Evolutionary conservation across 1,284 basidiomycete genomes (phyloP), one percentile per base, ranked within the genome.

Genomic region (Trichosporon asahii): DNA sequence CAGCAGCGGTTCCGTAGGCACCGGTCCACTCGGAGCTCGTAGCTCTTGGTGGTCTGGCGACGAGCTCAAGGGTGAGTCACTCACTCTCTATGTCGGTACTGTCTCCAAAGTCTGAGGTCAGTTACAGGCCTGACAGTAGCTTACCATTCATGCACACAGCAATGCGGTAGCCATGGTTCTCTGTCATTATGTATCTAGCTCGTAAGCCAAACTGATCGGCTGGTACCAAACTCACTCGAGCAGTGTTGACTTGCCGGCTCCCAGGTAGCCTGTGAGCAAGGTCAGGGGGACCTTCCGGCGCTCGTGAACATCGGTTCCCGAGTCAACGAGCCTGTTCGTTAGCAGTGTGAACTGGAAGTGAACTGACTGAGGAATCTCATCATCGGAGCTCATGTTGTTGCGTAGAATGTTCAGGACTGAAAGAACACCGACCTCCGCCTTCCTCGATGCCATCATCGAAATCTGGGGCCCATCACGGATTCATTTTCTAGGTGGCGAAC

Each of bases 81-180:
- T 71, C 66, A 85, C 84, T 79, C 75, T 86, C 82, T 33, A 85
- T 85, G 71, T 84, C 83, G 78, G 80, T 84, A 23, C 84, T 85
- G 73, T 85, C 84, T 18, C 82, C 83, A 67, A 84, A 85, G 72
- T 85, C 83, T 84, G 64, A 3, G 2, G 69, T 69, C n/a, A 70
- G 66, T 61, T 7, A 12, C 5, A 14, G 31, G 2, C 3, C 21
- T 4, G n/a, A n/a, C n/a, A n/a, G n/a, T n/a, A 21, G 71, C 80
- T 35, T 23, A 82, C 82, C 94, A 79, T 97, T 98, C 93, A 98
- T 95, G 77, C 97, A 96, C 27, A 98, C 95, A 3, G 95, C 95
- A 73, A 98, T 96, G 53, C 92, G 89, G 78, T 94, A 93, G 0
- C 95, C 94, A 86, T 97, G 95, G 61, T 90, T 87, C 78, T 93